phyloP scores from a whole-genome alignment of 768 basidiomycete species.

The Boletus bicolor region DNA sequence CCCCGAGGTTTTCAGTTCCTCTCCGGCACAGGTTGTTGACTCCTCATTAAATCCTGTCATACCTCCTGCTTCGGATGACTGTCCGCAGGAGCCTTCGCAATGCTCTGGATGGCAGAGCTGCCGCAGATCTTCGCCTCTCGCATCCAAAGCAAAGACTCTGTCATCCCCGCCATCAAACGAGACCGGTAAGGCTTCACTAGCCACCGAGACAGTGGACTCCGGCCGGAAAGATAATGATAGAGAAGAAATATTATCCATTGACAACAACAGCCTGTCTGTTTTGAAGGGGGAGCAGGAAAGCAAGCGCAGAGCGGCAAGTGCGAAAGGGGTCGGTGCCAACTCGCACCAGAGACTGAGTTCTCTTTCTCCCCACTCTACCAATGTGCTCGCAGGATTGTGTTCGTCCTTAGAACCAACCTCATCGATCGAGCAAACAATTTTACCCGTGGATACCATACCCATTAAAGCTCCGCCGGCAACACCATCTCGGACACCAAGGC shows the following conservation, averaged over 20 bases:
- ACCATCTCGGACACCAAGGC: constrained; percentile 15
- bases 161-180: constrained; percentile 20
- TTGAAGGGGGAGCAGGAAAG: constrained; percentile 14
- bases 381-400: constrained; percentile 39
- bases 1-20: neutral
- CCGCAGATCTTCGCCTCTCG: constrained; percentile 19
- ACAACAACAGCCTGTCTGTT: neutral
- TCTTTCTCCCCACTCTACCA: constrained; percentile 57
- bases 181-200: constrained; percentile 19
- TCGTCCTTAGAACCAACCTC: constrained; percentile 22
- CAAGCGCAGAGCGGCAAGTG: constrained; percentile 35
- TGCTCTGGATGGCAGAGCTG: constrained; percentile 39
- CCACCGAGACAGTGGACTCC: neutral
- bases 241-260: neutral
- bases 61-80: neutral
- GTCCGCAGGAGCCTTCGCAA: constrained; percentile 29
- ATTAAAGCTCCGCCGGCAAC: constrained; percentile 23
- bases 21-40: constrained; percentile 3
- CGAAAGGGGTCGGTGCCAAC: constrained; percentile 1
- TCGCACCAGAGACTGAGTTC: constrained; percentile 47
- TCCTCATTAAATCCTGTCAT: neutral
- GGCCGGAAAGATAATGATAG: neutral
- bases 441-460: constrained; percentile 4
- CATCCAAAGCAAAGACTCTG: constrained; percentile 12
- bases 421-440: constrained; percentile 10